These are phyloP conservation scores for Globisporangium splendens DNA, from an alignment of 352 stramenopile species.

Conservation along the genomic window DNA sequence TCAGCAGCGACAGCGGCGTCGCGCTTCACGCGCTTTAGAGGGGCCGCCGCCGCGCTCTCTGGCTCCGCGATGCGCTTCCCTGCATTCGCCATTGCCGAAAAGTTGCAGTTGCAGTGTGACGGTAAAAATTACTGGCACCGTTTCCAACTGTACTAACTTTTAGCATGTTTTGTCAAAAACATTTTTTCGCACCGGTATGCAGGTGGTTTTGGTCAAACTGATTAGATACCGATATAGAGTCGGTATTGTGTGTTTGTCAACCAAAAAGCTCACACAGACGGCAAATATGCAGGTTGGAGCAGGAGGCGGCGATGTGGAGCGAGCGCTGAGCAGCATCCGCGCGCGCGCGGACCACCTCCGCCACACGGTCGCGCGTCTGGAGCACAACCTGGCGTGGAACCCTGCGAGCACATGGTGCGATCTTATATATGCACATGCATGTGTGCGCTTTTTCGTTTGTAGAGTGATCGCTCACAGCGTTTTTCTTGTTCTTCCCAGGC, in stretches of 20 bases:
- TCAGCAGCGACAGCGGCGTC: background rate
- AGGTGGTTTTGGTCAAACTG: background rate
- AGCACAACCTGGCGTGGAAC: constrained; percentile 80
- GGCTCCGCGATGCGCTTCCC: background rate
- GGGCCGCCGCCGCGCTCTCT: background rate
- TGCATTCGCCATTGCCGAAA: background rate
- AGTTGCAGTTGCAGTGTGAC: background rate
- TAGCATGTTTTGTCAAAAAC: too few species aligned
- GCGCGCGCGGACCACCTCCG: constrained; percentile 76
- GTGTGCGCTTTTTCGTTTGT: background rate
- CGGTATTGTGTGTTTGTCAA: background rate
- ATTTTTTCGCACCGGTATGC: too few species aligned
- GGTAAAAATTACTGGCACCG: too few species aligned
- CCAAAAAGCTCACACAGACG: background rate
- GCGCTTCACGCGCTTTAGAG: background rate
- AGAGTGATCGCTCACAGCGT: background rate
- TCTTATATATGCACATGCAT: background rate
- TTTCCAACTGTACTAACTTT: too few species aligned
- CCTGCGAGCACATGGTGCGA: constrained; percentile 71
- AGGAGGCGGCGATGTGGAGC: constrained; percentile 63
- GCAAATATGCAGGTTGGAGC: constrained; percentile 30
- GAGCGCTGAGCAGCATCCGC: constrained; percentile 75
- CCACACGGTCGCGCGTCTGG: constrained; percentile 67
- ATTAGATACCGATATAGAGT: background rate
- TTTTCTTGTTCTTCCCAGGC: constrained; percentile 26